Base-by-base conservation (phyloP, 2,329 filamentous ascomycete genomes). In the Arthrinium puccinioides region DNA sequence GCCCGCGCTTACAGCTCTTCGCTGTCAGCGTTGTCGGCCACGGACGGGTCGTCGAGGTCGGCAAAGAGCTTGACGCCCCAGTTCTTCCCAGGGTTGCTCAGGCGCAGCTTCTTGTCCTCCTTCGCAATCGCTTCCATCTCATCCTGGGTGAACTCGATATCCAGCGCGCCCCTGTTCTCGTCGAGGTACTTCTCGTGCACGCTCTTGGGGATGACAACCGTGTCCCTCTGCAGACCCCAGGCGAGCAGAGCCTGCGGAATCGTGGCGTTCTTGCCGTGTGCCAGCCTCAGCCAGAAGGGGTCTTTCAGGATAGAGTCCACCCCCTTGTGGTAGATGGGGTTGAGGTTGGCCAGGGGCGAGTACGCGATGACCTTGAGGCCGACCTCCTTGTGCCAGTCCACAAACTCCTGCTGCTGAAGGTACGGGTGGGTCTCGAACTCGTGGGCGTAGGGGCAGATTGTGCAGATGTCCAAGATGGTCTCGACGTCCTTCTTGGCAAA, bases 401-500 rank as follows among this genome's bases (percentile, higher is more conserved):
- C 56, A 33, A 72, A 66, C 16, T 66, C 61, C 35, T 65, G 61
- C 50, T 73, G 69, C 43, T 71, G 69, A 16, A 73, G 50, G 53
- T 68, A 72, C 3, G 69, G 70, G 43, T 73, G 69, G 16, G 67
- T 64, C 50, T 73, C 69, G 37, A 73, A 70, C 56, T 82, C 76
- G 52, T 82, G 77, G 11, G 69, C 70, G 9, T 70, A 69, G 2
- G 77, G 77, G 3, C 64, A 57, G 32, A 78, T 59, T 5, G 54
- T 57, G 28, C 65, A 67, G 29, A 68, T 56, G n/a, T 59, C 47
- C 24, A 66, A 37, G 10, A 69, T 49, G 7, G 49, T 41, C 44
- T 64, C 53, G 5, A 69, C 45, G n/a, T 68, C 58, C 7, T 44
- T 40, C 39, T 51, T 50, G 6, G 57, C 57, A 61, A 80, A 82